Evolutionary conservation across 2,329 filamentous ascomycete genomes (phyloP).

Genomic region (Fusarium aywerte): DNA sequence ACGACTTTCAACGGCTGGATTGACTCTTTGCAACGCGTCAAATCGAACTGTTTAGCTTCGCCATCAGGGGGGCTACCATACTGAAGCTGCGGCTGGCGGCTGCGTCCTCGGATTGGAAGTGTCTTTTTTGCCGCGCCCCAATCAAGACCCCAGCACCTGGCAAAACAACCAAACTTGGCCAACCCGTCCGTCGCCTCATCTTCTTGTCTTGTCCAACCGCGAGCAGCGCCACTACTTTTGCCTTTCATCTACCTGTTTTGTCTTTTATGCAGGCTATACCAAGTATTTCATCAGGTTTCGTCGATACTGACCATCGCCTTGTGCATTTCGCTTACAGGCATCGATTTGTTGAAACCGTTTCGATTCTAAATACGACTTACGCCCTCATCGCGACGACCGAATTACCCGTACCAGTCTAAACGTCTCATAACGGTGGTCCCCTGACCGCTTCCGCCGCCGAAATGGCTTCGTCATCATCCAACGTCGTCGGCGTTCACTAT

Average conservation of each 20-base stretch:
- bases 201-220: conserved; percentile 34
- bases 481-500: conserved; percentile 99
- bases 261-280: conserved; percentile 1
- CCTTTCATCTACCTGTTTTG: conserved; percentile 20
- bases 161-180: conserved; percentile 33
- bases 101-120: conserved; percentile 33
- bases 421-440: conserved; percentile 40
- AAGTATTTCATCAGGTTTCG: conserved; percentile 9
- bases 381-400: conserved; percentile 19
- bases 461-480: conserved; percentile 91
- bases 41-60: conserved; percentile 7
- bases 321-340: conserved; percentile 35
- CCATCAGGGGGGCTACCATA: conserved; percentile 26
- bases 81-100: conserved; percentile 38
- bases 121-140: conserved; percentile 43
- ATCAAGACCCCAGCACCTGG: conserved; percentile 38
- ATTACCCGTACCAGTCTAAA: conserved; percentile 26
- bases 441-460: conserved; percentile 46
- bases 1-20: not conserved
- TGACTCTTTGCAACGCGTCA: conserved; percentile 4
- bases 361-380: conserved; percentile 27
- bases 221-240: conserved; percentile 38
- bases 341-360: conserved; percentile 37
- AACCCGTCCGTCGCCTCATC: conserved; percentile 41
- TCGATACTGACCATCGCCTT: conserved; percentile 40